A percentile compares a stretch with the other conserved stretches of the same genome.
Evolutionary conservation across 2,329 filamentous ascomycete species (phyloP).

Genomic region (Stylonectria norvegica): DNA sequence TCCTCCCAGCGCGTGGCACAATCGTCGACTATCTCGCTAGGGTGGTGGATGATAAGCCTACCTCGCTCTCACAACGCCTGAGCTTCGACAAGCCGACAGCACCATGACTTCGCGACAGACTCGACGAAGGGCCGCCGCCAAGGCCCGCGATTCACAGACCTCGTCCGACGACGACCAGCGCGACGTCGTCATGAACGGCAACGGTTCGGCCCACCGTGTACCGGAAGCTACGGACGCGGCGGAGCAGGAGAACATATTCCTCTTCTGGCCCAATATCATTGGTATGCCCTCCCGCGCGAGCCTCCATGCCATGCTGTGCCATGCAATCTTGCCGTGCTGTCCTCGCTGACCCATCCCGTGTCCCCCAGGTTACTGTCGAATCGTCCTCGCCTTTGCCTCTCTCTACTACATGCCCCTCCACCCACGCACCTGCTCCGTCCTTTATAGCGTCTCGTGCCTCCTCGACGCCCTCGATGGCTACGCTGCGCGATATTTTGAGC

Average conservation of each 20-base stretch:
- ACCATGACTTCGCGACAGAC: slow-evolving; percentile 40
- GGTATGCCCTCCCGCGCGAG: slow-evolving; percentile 47
- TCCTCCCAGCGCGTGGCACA: slow-evolving; percentile 17
- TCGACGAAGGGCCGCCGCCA: slow-evolving; percentile 37
- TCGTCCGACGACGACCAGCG: slow-evolving; percentile 30
- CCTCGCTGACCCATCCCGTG: too few relatives aligned
- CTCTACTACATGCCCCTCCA: slow-evolving; percentile 99
- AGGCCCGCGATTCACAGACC: slow-evolving; percentile 29
- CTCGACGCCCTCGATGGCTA: slow-evolving; percentile 94
- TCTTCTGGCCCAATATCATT: slow-evolving; percentile 80
- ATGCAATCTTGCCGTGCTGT: slow-evolving; percentile 74
- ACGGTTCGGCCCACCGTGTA: slow-evolving; percentile 39
- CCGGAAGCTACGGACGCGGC: slow-evolving; percentile 35
- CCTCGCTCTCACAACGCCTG: slow-evolving; percentile 15
- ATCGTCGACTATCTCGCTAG: slow-evolving; percentile 22
- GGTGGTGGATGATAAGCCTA: slow-evolving; percentile 22
- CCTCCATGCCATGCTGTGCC: slow-evolving; percentile 1
- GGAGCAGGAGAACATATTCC: slow-evolving; percentile 69
- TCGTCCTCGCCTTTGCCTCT: slow-evolving; percentile 80
- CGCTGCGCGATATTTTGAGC: slow-evolving; percentile 75
- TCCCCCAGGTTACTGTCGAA: slow-evolving; percentile 67
- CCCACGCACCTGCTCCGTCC: slow-evolving; percentile 86
- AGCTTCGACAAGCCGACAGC: slow-evolving; percentile 9
- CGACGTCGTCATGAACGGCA: slow-evolving; percentile 41
- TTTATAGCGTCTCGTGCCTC: slow-evolving; percentile 91